Evolutionary conservation across 2,329 filamentous ascomycete genomes (phyloP), one percentile per base, ranked within the genome.

Genomic region (Monosporascus cannonballus): DNA sequence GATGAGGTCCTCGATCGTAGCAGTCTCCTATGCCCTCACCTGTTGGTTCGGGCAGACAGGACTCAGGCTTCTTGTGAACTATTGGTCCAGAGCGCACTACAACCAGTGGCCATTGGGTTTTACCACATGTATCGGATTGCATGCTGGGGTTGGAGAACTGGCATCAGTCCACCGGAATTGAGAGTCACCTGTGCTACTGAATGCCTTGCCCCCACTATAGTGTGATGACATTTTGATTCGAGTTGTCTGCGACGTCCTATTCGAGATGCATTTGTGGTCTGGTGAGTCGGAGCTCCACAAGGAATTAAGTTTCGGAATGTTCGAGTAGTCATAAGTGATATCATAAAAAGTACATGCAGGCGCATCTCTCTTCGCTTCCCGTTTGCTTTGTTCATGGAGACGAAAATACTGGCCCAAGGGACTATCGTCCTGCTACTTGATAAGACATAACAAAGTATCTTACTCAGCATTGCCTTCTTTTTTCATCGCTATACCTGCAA

Each of bases 361-460:
- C 52, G 56, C 56, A 52, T 36, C 57, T 58, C 55, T 56, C 56
- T 59, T 30, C 15, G 51, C 14, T 52, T 56, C 51, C 55, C 47
- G 39, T 55, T 42, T 59, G 47, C 61, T 45, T 59, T 45, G 27
- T 66, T 60, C 59, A 67, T 67, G 66, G 64, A 64, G 56, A 55
- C 53, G 54, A 58, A 56, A 59, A 61, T 67, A 61, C 58, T 66
- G 17, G 61, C 61, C 24, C 51, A 60, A 62, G 61, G 64, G 64
- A 57, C 63, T 49, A 57, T 53, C 51, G 60, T 63, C 62, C 59
- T 66, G 47, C 48, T 62, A 53, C 64, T 66, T 41, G 66, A 67
- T 57, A 59, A 57, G 52, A 67, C 62, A 54, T 67, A 66, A 51
- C 56, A 56, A 54, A 47, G 18, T 18, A 37, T 53, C 47, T 51